Evolutionary conservation across 805 yeast genomes (phyloP).

Genomic region (Nakazawaea ambrosiae): DNA sequence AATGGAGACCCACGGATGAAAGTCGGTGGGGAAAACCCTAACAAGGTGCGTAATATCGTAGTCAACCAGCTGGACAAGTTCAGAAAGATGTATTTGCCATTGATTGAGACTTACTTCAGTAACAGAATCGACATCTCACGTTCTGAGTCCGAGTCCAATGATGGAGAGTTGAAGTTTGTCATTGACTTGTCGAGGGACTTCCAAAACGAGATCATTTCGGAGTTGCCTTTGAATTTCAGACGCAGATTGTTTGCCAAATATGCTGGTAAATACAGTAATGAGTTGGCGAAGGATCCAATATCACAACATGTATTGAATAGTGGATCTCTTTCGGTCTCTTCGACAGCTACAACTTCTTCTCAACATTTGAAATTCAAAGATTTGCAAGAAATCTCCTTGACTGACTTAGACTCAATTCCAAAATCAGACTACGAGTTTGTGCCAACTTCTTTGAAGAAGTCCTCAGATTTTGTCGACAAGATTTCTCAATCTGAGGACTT

Average conservation of each 20-base stretch:
- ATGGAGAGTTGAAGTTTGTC: no score
- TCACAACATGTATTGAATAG: slow-evolving; percentile 19
- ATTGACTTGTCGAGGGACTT: slow-evolving; percentile 27
- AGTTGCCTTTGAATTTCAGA: slow-evolving; percentile 47
- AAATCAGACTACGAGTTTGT: slow-evolving; percentile 26
- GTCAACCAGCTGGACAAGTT: slow-evolving; percentile 65
- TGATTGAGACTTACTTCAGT: slow-evolving; percentile 36
- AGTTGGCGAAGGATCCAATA: slow-evolving; percentile 23
- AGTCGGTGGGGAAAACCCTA: slow-evolving; percentile 87
- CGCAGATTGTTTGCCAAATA: slow-evolving; percentile 27
- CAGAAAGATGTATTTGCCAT: slow-evolving; percentile 66
- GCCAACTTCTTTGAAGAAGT: slow-evolving; percentile 16
- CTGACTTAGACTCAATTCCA: slow-evolving; percentile 18
- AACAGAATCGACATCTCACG: slow-evolving; percentile 18
- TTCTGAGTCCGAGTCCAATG: slow-evolving; percentile 15
- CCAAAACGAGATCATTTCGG: slow-evolving; percentile 32
- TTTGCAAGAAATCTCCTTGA: slow-evolving; percentile 15
- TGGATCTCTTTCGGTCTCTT: background rate
- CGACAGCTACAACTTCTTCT: slow-evolving; percentile 1
- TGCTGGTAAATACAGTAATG: slow-evolving; percentile 15
- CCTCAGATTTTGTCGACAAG: slow-evolving; percentile 29
- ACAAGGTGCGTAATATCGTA: slow-evolving; percentile 82
- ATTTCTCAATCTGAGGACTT: slow-evolving; percentile 38
- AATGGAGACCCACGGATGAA: slow-evolving; percentile 85
- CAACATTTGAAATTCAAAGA: slow-evolving; percentile 19